Conservation (phyloP, 2,329 filamentous ascomycete species). For the Myriosclerotinia curreyana region DNA sequence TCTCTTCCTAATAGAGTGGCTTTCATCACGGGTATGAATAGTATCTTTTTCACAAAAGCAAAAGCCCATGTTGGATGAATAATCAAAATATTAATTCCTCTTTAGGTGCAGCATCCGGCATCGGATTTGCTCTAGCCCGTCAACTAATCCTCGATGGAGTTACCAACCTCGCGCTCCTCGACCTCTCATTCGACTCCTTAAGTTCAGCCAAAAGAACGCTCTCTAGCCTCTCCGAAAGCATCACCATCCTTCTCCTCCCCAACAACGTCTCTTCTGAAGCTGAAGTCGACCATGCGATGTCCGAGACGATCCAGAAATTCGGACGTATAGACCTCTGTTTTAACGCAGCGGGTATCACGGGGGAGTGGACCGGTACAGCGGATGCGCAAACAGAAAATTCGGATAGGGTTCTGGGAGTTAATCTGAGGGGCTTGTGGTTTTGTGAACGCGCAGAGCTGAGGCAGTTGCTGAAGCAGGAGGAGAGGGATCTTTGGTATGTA, state of each 20-base stretch:
- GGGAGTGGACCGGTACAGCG: slow-evolving; percentile 27
- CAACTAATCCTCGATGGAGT: slow-evolving; percentile 30
- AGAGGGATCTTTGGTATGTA: slow-evolving; percentile 27
- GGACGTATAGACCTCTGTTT: slow-evolving; percentile 54
- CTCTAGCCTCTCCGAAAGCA: background rate
- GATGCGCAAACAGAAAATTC: slow-evolving; percentile 28
- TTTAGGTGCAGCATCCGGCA: slow-evolving; percentile 31
- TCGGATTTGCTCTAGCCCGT: slow-evolving; percentile 29
- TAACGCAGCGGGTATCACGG: slow-evolving; percentile 46
- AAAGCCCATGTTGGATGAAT: background rate
- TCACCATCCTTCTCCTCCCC: slow-evolving; percentile 21
- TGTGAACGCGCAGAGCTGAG: slow-evolving; percentile 41
- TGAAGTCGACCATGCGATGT: slow-evolving; percentile 28
- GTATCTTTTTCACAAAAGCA: background rate
- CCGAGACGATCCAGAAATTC: slow-evolving; percentile 46
- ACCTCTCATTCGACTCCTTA: slow-evolving; percentile 22
- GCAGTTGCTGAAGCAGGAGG: slow-evolving; percentile 33
- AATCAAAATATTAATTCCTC: background rate
- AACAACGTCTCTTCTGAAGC: slow-evolving; percentile 27
- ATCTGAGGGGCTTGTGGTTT: slow-evolving; percentile 41
- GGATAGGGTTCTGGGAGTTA: slow-evolving; percentile 40
- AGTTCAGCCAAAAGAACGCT: slow-evolving; percentile 3
- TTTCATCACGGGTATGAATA: slow-evolving; percentile 29
- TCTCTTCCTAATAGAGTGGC: slow-evolving; percentile 25
- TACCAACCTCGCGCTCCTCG: slow-evolving; percentile 27